Evolutionary conservation across 129 eudicot genomes (phyloP).

Genomic region (Deinandra increscens): DNA sequence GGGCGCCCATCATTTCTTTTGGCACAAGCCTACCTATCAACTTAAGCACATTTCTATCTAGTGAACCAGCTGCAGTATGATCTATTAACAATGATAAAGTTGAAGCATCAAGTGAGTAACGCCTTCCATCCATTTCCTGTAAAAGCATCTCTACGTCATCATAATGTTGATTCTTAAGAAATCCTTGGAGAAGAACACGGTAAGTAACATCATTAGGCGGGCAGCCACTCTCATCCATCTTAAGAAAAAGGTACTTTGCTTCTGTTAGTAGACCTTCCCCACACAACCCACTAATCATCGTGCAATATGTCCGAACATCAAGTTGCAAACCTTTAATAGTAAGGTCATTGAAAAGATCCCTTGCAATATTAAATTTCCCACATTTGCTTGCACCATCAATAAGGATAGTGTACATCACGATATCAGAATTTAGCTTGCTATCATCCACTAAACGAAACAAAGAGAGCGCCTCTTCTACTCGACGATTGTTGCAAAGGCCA

Average conservation of each 20-base stretch:
- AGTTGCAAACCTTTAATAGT: background rate
- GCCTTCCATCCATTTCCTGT: slow-evolving; percentile 17
- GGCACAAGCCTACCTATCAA: too few relatives aligned
- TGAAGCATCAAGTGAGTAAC: slow-evolving; percentile 7
- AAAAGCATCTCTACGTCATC: slow-evolving; percentile 10
- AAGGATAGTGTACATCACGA: background rate
- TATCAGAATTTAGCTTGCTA: background rate
- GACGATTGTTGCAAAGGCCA: slow-evolving; percentile 13
- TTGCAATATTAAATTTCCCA: background rate
- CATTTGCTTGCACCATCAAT: background rate
- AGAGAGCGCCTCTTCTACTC: background rate
- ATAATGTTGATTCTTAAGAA: background rate
- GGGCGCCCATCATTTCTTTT: too few relatives aligned
- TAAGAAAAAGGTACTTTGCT: slow-evolving; percentile 11
- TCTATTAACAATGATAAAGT: background rate
- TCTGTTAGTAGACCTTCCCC: background rate
- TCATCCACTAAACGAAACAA: slow-evolving; percentile 3
- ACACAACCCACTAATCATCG: slow-evolving; percentile 14
- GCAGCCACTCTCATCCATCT: slow-evolving; percentile 15
- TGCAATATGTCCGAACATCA: slow-evolving; percentile 1
- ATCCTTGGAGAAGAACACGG: slow-evolving; percentile 7
- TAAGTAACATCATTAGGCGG: slow-evolving; percentile 5
- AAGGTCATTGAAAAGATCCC: background rate
- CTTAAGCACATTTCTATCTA: too few relatives aligned
- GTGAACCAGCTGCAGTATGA: background rate